phyloP scores from a whole-genome alignment of 192 early-diverging fungal genomes.

The Backusella australiensis region DNA sequence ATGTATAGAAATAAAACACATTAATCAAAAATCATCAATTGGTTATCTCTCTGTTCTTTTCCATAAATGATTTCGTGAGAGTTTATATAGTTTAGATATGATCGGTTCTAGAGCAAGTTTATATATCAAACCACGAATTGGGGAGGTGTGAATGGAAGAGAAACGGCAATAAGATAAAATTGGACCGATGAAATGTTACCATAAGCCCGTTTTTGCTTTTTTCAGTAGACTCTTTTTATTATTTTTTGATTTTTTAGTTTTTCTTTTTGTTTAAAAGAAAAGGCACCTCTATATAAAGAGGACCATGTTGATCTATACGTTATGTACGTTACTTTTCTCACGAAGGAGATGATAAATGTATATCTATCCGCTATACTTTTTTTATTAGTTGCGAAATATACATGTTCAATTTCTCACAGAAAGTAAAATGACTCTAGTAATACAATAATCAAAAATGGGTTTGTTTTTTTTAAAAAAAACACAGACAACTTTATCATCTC shows the following conservation, averaged over 20 bases:
- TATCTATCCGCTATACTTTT: neutral
- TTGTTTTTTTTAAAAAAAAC: neutral
- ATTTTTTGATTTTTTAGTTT: neutral
- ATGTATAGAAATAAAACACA: no score
- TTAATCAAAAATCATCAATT: neutral
- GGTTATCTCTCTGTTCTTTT: neutral
- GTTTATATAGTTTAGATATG: neutral
- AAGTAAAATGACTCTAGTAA: neutral
- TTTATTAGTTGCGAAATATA: neutral
- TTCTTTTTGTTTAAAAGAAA: neutral
- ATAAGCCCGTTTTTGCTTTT: neutral
- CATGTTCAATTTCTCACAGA: neutral
- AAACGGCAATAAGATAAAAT: neutral
- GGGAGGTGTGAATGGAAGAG: neutral
- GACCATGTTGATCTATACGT: neutral
- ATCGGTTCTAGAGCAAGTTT: neutral
- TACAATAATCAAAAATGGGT: neutral
- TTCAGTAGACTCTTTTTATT: neutral
- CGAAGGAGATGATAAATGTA: neutral
- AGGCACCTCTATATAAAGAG: neutral
- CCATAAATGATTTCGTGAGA: neutral
- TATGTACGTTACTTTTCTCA: neutral
- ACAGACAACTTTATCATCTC: constrained; percentile 1
- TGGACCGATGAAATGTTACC: neutral
- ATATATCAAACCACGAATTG: neutral